Conservation (phyloP, 768 basidiomycete genomes). For the Hericium alpestre region DNA sequence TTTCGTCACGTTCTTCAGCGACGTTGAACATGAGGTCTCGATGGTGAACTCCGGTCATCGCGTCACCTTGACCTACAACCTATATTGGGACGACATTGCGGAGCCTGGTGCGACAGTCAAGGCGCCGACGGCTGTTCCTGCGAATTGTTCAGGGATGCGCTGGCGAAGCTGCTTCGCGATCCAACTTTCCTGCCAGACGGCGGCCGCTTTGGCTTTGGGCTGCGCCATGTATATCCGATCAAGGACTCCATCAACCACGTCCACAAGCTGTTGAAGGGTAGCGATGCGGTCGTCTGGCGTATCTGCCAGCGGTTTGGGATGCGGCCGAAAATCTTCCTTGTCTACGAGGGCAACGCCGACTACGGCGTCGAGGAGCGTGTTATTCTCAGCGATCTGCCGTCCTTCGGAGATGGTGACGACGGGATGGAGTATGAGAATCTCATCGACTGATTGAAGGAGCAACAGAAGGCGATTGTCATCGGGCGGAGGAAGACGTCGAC, state of each 20-base stretch:
- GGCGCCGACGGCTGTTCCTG: neutral
- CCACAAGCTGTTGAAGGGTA: slow-evolving; percentile 2
- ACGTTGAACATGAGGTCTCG: slow-evolving; percentile 36
- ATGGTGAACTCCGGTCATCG: slow-evolving; percentile 30
- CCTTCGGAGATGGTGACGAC: neutral
- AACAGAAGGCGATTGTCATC: too few relatives aligned
- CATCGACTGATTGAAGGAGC: too few relatives aligned
- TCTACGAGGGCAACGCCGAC: neutral
- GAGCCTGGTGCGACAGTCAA: neutral
- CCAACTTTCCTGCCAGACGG: slow-evolving; percentile 27
- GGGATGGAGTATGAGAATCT: too few relatives aligned
- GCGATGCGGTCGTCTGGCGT: neutral
- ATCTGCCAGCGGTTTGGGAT: neutral
- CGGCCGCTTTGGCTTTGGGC: slow-evolving; percentile 30
- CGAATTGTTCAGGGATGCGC: neutral
- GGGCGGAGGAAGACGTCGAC: neutral
- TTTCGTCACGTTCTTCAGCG: slow-evolving; percentile 33
- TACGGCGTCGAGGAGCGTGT: neutral
- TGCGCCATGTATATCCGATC: slow-evolving; percentile 28
- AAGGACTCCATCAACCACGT: neutral
- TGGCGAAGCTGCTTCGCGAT: slow-evolving; percentile 9
- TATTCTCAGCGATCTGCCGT: neutral
- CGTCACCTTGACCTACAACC: slow-evolving; percentile 36
- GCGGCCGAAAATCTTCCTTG: neutral
- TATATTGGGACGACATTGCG: slow-evolving; percentile 17